Percentiles rank a stretch among this genome's conserved stretches.
phyloP scores from a whole-genome alignment of 192 early-diverging fungal species.

The Coemansia sp. region DNA sequence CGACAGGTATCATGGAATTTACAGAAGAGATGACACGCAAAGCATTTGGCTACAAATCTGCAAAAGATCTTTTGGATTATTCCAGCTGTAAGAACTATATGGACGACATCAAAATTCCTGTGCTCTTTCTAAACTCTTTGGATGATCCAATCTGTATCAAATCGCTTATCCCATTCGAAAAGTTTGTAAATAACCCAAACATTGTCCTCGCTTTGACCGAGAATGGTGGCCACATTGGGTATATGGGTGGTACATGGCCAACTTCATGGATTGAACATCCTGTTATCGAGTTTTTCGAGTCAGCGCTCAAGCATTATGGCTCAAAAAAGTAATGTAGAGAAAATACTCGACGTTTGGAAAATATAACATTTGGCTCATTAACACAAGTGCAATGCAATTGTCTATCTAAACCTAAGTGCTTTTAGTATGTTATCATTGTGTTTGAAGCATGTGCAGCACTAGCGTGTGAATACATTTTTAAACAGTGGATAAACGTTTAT shows the following conservation, averaged over 20 bases:
- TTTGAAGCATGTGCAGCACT: too few relatives aligned
- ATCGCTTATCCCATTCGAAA: slow-evolving; percentile 71
- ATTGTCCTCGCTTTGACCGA: slow-evolving; percentile 75
- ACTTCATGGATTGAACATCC: slow-evolving; percentile 52
- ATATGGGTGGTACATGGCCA: slow-evolving; percentile 45
- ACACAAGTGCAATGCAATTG: too few relatives aligned
- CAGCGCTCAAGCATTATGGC: slow-evolving; percentile 33
- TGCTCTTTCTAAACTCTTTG: slow-evolving; percentile 77
- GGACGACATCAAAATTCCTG: slow-evolving; percentile 71
- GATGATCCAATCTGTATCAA: slow-evolving; percentile 85
- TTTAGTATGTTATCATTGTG: too few relatives aligned
- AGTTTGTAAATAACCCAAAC: slow-evolving; percentile 75
- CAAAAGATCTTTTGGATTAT: slow-evolving; percentile 76
- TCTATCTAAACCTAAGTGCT: too few relatives aligned
- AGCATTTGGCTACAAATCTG: slow-evolving; percentile 76
- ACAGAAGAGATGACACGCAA: slow-evolving; percentile 76
- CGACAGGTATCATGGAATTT: slow-evolving; percentile 76
- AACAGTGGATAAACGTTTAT: too few relatives aligned
- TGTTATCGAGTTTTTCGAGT: slow-evolving; percentile 46
- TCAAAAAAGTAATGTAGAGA: neutral
- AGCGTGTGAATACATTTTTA: too few relatives aligned
- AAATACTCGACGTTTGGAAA: neutral
- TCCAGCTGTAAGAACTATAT: slow-evolving; percentile 62
- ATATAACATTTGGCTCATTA: neutral
- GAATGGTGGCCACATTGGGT: slow-evolving; percentile 91